Conservation (phyloP, 345 rosid species). For the Salix purpurea region DNA sequence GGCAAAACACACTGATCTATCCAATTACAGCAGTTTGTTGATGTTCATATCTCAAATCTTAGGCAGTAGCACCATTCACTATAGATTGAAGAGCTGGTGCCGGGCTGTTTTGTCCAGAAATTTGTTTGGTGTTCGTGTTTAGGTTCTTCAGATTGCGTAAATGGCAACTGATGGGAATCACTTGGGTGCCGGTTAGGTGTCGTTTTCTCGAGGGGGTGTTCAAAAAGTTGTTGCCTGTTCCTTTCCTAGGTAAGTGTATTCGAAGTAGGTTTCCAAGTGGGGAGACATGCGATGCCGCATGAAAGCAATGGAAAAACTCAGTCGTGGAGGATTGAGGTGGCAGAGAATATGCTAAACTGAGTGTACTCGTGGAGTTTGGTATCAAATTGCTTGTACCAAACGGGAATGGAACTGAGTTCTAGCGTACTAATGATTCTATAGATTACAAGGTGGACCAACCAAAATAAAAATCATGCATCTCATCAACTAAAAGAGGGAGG, state of each 20-base stretch:
- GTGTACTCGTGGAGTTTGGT: slow-evolving; percentile 9
- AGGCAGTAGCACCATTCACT: neutral
- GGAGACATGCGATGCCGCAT: slow-evolving; percentile 6
- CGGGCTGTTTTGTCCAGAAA: neutral
- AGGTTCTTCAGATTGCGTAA: neutral
- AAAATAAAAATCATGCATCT: neutral
- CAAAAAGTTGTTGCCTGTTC: slow-evolving; percentile 6
- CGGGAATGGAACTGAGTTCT: neutral
- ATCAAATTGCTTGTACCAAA: slow-evolving; percentile 5
- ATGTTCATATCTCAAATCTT: neutral
- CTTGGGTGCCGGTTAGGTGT: neutral
- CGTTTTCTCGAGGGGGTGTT: neutral
- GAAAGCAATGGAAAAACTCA: slow-evolving; percentile 4
- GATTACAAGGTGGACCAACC: neutral
- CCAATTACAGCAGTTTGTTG: neutral
- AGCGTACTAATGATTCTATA: neutral
- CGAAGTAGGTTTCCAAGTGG: slow-evolving; percentile 15
- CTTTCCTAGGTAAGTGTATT: slow-evolving; percentile 4
- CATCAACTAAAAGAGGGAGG: neutral
- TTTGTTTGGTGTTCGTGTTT: neutral
- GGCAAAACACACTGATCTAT: neutral
- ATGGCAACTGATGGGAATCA: neutral
- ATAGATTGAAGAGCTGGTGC: neutral
- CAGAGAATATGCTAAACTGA: slow-evolving; percentile 11
- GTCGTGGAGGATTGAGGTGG: slow-evolving; percentile 6